Evolutionary conservation across 2,329 filamentous ascomycete genomes (phyloP), one percentile per base, ranked within the genome.

Genomic region (Cladosporium cucumerinum): DNA sequence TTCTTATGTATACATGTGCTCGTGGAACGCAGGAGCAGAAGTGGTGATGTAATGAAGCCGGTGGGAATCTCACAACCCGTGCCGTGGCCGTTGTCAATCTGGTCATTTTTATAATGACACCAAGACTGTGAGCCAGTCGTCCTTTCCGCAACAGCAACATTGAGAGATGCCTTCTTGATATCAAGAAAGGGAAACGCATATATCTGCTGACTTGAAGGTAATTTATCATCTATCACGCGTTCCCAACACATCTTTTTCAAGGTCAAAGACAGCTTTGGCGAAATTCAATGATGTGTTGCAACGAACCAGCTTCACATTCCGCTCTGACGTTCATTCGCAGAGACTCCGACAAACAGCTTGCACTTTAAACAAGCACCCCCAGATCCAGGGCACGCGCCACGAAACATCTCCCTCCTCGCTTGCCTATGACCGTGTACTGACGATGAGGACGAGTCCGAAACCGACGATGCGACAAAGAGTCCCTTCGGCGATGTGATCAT

Each of bases 31-130:
- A 39, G 30, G 54, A 32, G 54, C 30, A 57, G 21, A 58, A 58
- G 55, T 58, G 55, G 55, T 58, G 55, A 58, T 58, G 55, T 58
- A 58, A 58, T 58, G 23, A 43, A 58, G 36, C 39, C 16, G 55
- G 36, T n/a, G 28, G 51, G 26, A 21, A 21, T 32, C 26, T 54
- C 30, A 28, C 10, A 54, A 30, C 26, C 51, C 51, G 51, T 54
- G 51, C 51, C 51, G 51, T 21, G 48, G 48, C 23, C 48, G 48
- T 51, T 28, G 23, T 46, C 8, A 46, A 12, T 23, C n/a, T 32
- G 51, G 51, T 21, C 16, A 18, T 28, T 32, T 6, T 32, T 54
- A 54, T 26, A 52, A 12, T 10, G 39, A 12, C 39, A 21, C 6
- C 5, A 10, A 3, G 8, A n/a, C 5, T 18, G 16, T n/a, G 36